Base-by-base conservation (phyloP, 306 rosid species). In the Glycyrrhiza uralensis region DNA sequence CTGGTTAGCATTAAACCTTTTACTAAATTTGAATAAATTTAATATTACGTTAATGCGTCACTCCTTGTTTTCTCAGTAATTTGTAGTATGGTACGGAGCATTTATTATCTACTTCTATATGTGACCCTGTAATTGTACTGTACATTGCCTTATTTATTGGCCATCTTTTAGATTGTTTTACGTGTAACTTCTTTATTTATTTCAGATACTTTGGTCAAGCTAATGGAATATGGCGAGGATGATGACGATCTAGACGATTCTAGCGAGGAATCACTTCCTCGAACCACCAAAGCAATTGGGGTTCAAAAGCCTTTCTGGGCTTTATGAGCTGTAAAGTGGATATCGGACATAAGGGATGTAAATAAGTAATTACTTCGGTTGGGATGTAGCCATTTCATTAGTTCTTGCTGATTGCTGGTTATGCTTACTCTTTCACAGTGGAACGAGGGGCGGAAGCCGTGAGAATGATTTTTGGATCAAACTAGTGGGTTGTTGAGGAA, bases 141-240 rank as follows among this genome's bases (percentile, higher is more conserved):
- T 32, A 18, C 18, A 44, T n/a, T 36, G 50, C 39, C 30, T 45
- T 67, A 13, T 54, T 49, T 47, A 10, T 7, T 69, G 46, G 22
- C 45, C 24, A 61, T 44, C 36, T 74, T 74, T 56, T 78, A 62
- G 4, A 68, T 44, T 14, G 32, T 47, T 35, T 51, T 39, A 3
- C 41, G n/a, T 77, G 65, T 39, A 18, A 26, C 45, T 12, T 13
- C 13, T 33, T 52, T 58, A 70, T 52, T 42, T 72, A 20, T 76
- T 69, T 79, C 97, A 91, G 97, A 91, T 78, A 91, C 99, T 54
- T 57, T 94, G 84, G 79, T 91, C 73, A 86, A 88, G 86, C 87
- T 94, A 49, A 87, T 94, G 97, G 99, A 94, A 79, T 94, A 94
- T 68, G 97, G 99, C 22, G 98, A 91, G 9, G 98, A 93, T 22